Evolutionary conservation across 1,284 basidiomycete genomes (phyloP).

Genomic region (Ganoderma leucocontextum): DNA sequence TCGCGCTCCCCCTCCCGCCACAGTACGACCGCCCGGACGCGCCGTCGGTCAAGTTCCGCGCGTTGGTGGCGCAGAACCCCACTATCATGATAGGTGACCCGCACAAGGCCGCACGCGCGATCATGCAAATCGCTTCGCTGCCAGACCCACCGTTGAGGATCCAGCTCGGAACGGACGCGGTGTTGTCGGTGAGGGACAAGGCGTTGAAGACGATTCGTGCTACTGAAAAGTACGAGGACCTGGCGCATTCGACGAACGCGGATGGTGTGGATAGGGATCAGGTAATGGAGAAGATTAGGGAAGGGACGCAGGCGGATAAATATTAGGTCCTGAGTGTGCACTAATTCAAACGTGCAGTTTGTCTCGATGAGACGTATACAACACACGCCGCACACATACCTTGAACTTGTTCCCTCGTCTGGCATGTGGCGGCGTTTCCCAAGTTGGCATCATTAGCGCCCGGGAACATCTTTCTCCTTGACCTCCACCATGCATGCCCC

Average conservation of each 20-base stretch:
- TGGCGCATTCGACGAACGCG: slow-evolving; percentile 29
- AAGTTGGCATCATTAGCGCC: not conserved
- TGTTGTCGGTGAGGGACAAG: slow-evolving; percentile 38
- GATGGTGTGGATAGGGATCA: slow-evolving; percentile 26
- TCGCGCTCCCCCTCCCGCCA: slow-evolving; percentile 3
- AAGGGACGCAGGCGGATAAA: slow-evolving; percentile 18
- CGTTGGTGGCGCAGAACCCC: not conserved
- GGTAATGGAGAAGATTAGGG: slow-evolving; percentile 17
- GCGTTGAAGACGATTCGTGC: slow-evolving; percentile 39
- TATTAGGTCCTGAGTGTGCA: not conserved
- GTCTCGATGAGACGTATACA: not conserved
- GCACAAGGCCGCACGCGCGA: slow-evolving; percentile 20
- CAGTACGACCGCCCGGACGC: slow-evolving; percentile 15
- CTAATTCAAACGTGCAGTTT: not conserved
- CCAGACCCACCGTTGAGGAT: slow-evolving; percentile 44
- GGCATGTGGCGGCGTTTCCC: not conserved
- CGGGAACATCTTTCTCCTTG: not conserved
- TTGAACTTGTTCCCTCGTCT: too few species aligned
- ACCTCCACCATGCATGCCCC: not conserved
- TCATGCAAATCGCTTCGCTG: slow-evolving; percentile 34
- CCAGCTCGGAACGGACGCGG: slow-evolving; percentile 45
- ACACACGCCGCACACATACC: too few species aligned
- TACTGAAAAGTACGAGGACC: slow-evolving; percentile 15
- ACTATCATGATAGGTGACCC: slow-evolving; percentile 14
- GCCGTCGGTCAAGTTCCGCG: slow-evolving; percentile 9